A percentile compares a stretch with the other conserved stretches of the same genome.
phyloP scores from a whole-genome alignment of 306 rosid genomes.

The Sophora flavescens region DNA sequence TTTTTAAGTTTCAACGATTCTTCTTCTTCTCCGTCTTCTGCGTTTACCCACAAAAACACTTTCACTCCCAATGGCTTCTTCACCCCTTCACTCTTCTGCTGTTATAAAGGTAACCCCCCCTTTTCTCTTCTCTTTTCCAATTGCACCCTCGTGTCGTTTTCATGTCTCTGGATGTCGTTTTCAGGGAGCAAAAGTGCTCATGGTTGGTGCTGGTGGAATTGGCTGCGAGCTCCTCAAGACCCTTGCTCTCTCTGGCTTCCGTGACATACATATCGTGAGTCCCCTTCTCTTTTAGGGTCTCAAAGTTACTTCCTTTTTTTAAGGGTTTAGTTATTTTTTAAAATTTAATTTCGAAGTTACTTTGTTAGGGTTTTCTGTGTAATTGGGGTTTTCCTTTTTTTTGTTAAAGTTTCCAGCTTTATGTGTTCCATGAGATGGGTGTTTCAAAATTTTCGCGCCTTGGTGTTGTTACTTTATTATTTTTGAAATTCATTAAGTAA shows the following conservation, averaged over 20 bases:
- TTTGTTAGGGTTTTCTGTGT: slow-evolving; percentile 51
- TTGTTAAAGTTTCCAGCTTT: slow-evolving; percentile 9
- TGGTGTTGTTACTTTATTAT: background rate
- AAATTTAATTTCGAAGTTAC: background rate
- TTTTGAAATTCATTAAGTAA: background rate
- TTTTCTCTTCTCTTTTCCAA: background rate
- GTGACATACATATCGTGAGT: slow-evolving; percentile 92
- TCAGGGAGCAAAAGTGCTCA: slow-evolving; percentile 89
- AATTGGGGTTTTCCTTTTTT: slow-evolving; percentile 45
- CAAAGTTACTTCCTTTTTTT: background rate
- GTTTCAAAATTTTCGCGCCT: slow-evolving; percentile 8
- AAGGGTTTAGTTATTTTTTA: slow-evolving; percentile 15
- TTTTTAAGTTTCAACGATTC: slow-evolving; percentile 16
- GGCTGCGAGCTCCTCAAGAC: slow-evolving; percentile 99
- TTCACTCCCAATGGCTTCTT: slow-evolving; percentile 71
- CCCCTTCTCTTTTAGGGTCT: background rate
- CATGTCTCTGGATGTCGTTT: slow-evolving; percentile 28
- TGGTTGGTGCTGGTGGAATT: slow-evolving; percentile 99
- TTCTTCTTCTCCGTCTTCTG: slow-evolving; percentile 8
- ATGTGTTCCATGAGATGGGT: slow-evolving; percentile 28
- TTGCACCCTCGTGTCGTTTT: slow-evolving; percentile 37
- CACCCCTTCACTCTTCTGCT: slow-evolving; percentile 52
- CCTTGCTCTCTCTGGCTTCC: slow-evolving; percentile 94
- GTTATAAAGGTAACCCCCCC: slow-evolving; percentile 62
- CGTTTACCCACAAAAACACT: background rate